Conservation (phyloP, 352 stramenopile species). For the Phytophthora idaei region DNA sequence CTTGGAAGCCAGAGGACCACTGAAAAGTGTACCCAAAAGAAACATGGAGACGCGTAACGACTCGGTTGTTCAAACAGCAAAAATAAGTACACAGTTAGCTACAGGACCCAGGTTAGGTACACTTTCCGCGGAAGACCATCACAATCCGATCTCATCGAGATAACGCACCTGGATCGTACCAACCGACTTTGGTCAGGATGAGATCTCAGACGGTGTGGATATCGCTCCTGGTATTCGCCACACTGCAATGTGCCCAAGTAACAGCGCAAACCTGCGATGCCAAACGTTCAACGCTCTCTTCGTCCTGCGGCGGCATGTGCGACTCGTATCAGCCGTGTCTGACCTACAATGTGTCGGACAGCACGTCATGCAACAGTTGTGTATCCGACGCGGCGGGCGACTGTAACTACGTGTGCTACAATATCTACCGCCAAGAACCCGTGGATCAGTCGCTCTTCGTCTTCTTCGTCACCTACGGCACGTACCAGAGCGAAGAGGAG, state of each 20-base stretch:
- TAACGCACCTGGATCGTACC: background rate
- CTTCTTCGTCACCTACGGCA: constrained; percentile 33
- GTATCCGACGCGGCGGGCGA: constrained; percentile 11
- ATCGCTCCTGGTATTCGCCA: constrained; percentile 12
- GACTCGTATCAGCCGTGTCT: constrained; percentile 25
- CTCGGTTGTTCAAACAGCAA: constrained; percentile 2
- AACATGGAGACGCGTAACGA: background rate
- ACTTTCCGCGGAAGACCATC: constrained; percentile 1
- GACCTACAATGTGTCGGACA: constrained; percentile 29
- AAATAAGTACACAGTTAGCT: background rate
- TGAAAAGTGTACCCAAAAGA: constrained; percentile 11
- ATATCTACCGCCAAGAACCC: constrained; percentile 15
- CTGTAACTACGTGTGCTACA: constrained; percentile 31
- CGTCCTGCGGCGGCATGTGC: constrained; percentile 25
- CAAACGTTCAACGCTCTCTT: constrained; percentile 24
- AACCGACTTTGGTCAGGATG: constrained; percentile 2
- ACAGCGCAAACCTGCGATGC: constrained; percentile 21
- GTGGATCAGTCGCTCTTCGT: constrained; percentile 18
- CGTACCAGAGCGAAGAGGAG: constrained; percentile 34
- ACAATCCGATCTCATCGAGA: constrained; percentile 10
- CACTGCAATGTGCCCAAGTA: constrained; percentile 7
- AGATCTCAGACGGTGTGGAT: constrained; percentile 3
- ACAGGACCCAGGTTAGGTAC: background rate
- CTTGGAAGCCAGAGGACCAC: background rate
- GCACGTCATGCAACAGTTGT: constrained; percentile 20